A percentile compares a stretch with the other conserved stretches of the same genome.
Conservation (phyloP, 2,329 filamentous ascomycete species). For the Colletotrichum sp. region DNA sequence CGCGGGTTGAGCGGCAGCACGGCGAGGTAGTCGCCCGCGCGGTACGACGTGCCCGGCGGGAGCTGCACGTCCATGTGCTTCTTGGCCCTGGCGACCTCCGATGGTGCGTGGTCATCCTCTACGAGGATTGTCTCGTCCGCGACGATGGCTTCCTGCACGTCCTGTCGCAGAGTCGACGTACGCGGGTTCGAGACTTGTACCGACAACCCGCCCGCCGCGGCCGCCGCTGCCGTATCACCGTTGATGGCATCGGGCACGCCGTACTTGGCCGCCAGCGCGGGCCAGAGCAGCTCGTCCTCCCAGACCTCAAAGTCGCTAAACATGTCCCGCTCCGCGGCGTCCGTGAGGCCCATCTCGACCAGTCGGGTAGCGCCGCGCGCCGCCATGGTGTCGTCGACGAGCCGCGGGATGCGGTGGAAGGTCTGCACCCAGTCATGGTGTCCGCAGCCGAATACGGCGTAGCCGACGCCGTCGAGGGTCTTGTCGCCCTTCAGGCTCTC, state of each 20-base stretch:
- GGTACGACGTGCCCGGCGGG: conserved; percentile 69
- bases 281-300: conserved; percentile 63
- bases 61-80: conserved; percentile 71
- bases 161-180: conserved; percentile 61
- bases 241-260: conserved; percentile 47
- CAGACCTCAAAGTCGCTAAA: conserved; percentile 72
- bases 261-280: conserved; percentile 52
- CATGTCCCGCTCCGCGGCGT: conserved; percentile 69
- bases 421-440: conserved; percentile 64
- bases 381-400: conserved; percentile 60
- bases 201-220: conserved; percentile 34
- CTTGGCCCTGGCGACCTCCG: conserved; percentile 56
- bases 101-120: background rate
- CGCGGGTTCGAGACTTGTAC: conserved; percentile 60
- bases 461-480: conserved; percentile 60
- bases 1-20: conserved; percentile 74
- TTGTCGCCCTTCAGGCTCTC: conserved; percentile 46
- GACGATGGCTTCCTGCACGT: conserved; percentile 66
- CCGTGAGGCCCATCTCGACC: conserved; percentile 56
- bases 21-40: conserved; percentile 78
- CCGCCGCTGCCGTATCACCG: conserved; percentile 12
- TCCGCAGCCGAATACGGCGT: conserved; percentile 72
- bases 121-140: conserved; percentile 53
- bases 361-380: conserved; percentile 38
- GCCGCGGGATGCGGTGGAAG: conserved; percentile 70